Base-by-base conservation (phyloP, 768 basidiomycete genomes). In the Lentinula lateritia region DNA sequence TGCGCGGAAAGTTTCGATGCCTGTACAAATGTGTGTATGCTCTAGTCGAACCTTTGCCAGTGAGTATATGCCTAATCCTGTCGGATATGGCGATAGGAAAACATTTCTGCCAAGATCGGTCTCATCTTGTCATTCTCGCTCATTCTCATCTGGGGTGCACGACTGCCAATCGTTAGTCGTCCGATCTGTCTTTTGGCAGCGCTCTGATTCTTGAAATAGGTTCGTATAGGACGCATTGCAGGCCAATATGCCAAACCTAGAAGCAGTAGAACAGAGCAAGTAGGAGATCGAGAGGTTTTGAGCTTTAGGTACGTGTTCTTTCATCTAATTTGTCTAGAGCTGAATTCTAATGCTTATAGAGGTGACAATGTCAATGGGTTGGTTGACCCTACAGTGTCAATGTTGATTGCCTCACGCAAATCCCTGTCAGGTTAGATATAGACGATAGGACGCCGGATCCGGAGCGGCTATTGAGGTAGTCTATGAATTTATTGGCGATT, bases 341-440 rank as follows among this genome's bases (percentile, higher is more conserved):
- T 12, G 13, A 36, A 15, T 48, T 36, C 16, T 45, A n/a, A 16
- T 42, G 5, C 55, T 32, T 36, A 52, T 68, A 94, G 96, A 66
- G 97, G 97, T 13, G 96, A 99, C 75, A 98, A 96, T 68, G 88
- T 99, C 50, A 98, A 99, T 67, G 93, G 95, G 85, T 88, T 72
- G 63, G 2, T 43, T n/a, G 12, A 13, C 53, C 8, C 20, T 43
- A n/a, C 54, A 23, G 28, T 13, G 3, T 39, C 38, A 39, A 39
- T 65, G 39, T 62, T 34, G 15, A 57, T 6, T 38, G 23, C 20
- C 28, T 58, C 64, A 53, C 52, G 58, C 63, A 48, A 9, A 28
- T 28, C 28, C 28, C 20, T 1, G 55, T 42, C 67, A 89, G 89
- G 5, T 75, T 92, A 32, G 83, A 89, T 61, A 82, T 83, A 2